Base-by-base conservation (phyloP, 2,329 filamentous ascomycete species). In the Neonectria sp. region DNA sequence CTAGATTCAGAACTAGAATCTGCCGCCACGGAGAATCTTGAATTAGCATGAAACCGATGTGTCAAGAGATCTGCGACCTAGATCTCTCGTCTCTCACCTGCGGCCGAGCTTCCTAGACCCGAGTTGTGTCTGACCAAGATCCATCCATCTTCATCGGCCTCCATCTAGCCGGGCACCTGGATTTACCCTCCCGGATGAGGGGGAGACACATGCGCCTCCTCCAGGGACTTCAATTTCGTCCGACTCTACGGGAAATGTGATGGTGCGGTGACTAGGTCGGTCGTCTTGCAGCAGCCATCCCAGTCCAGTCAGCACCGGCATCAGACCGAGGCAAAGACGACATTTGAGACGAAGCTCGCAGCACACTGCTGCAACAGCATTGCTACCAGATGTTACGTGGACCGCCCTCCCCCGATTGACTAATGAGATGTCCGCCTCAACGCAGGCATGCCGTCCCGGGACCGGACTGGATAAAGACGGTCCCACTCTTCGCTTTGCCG, bases 361-460 rank as follows among this genome's bases (percentile, higher is more conserved):
- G 31, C 17, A 37, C 12, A 25, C 31, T n/a, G 55, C 61, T 60
- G 31, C 51, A 56, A 56, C 58, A 63, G 37, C 48, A 68, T 61
- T 56, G 55, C 61, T 63, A 65, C 40, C 37, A 65, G 55, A 67
- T 67, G 66, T 61, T 72, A 48, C 55, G 62, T 71, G 69, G 64
- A 60, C 45, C 65, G 59, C 6, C 29, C 15, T 40, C 49, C 62
- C 56, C 55, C 25, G 61, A 61, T 68, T 62, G 62, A 73, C 73
- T 74, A 75, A 74, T 75, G 57, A 71, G 68, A 57, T 70, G 27
- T 67, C 68, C 61, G 33, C 35, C 55, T 55, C 60, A 65, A 61
- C 60, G 68, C 73, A 75, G 72, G 70, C 70, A 65, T 71, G n/a
- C 58, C 68, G 58, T 72, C 63, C 73, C 68, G 65, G 69, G 65